phyloP scores from a whole-genome alignment of 75 land plant genomes.

The Sequoia sempervirens region DNA sequence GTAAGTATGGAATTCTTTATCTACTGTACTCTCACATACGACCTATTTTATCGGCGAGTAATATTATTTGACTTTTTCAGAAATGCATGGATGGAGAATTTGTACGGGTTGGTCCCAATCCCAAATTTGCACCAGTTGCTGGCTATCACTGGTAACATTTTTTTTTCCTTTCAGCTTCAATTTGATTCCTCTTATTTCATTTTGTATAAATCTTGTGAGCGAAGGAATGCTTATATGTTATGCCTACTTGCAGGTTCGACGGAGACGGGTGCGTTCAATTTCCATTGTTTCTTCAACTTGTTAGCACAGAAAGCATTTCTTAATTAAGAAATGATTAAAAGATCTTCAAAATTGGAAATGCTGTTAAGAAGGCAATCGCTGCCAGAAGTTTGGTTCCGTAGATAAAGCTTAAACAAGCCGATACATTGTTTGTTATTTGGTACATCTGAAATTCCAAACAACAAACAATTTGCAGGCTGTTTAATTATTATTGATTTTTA shows the following conservation, averaged over 20 bases:
- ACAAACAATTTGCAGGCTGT: too few relatives aligned
- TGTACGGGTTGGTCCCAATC: constrained; percentile 87
- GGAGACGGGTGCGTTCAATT: constrained; percentile 82
- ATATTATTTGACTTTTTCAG: constrained; percentile 20
- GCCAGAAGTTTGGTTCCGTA: too few relatives aligned
- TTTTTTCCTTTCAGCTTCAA: too few relatives aligned
- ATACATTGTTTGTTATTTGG: too few relatives aligned
- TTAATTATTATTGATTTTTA: too few relatives aligned
- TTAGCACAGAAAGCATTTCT: too few relatives aligned
- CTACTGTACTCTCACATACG: background rate
- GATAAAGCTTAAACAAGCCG: too few relatives aligned
- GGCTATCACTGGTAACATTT: constrained; percentile 74
- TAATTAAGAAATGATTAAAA: too few relatives aligned
- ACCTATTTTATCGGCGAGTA: background rate
- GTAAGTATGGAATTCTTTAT: constrained; percentile 21
- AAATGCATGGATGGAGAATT: constrained; percentile 92
- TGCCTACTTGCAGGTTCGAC: constrained; percentile 70
- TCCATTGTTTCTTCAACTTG: background rate
- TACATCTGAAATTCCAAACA: too few relatives aligned
- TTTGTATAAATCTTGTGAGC: background rate
- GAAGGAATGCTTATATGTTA: background rate
- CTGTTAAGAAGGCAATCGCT: too few relatives aligned
- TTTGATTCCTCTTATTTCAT: background rate
- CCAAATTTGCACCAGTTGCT: constrained; percentile 79
- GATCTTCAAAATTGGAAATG: too few relatives aligned